Conservation (phyloP, 345 rosid species). For the Citrus mangshanensis region DNA sequence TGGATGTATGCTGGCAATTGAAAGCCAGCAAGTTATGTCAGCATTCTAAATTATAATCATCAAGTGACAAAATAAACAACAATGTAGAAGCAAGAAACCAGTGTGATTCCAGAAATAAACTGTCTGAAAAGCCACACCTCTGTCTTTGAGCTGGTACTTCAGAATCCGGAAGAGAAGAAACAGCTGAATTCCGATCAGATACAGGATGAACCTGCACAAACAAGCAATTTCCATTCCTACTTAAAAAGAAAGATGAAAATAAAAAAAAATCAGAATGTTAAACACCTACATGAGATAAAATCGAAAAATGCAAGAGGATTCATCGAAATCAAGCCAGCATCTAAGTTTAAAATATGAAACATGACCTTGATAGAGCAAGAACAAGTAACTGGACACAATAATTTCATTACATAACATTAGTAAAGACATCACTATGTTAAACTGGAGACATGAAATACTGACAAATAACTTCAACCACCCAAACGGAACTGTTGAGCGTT, state of each 20-base stretch:
- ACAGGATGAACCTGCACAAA: constrained; percentile 63
- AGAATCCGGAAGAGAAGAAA: constrained; percentile 34
- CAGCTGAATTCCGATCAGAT: constrained; percentile 42
- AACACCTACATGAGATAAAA: background rate
- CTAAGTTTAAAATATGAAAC: background rate
- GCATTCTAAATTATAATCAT: constrained; percentile 10
- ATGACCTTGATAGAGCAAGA: background rate
- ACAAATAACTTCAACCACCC: background rate
- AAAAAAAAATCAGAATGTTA: background rate
- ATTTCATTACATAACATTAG: background rate
- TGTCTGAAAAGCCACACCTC: constrained; percentile 39
- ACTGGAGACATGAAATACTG: background rate
- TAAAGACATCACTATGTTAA: background rate
- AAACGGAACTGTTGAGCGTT: background rate
- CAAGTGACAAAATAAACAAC: constrained; percentile 2
- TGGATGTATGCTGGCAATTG: constrained; percentile 77
- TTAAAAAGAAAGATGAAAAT: background rate
- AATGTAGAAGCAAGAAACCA: background rate
- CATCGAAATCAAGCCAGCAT: background rate
- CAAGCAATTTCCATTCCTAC: constrained; percentile 22
- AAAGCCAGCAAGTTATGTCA: constrained; percentile 21
- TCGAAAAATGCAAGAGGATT: background rate
- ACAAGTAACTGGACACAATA: background rate
- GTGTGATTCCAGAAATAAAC: background rate
- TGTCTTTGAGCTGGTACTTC: constrained; percentile 35